A percentile compares a stretch with the other conserved stretches of the same genome.
Conservation (phyloP, 164 flowering plant genomes). For the Macadamia tetraphylla region DNA sequence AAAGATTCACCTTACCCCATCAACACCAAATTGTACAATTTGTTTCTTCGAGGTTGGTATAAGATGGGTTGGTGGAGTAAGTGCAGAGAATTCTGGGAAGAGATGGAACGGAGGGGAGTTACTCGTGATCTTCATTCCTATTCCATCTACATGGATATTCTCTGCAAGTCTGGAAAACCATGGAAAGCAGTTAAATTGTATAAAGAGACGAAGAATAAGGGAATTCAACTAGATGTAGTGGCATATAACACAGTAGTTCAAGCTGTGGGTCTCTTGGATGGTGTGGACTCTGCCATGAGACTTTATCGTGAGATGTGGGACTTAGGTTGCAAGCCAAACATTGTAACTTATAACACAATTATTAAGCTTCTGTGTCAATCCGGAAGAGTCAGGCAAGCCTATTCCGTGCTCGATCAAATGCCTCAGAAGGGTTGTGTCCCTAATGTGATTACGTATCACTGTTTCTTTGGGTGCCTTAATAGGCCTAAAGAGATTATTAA, state of each 20-base stretch:
- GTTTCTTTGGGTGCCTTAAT: constrained; percentile 54
- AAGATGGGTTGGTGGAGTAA: constrained; percentile 88
- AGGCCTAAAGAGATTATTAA: constrained; percentile 67
- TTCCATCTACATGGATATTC: constrained; percentile 89
- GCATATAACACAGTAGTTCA: constrained; percentile 73
- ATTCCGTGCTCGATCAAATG: constrained; percentile 52
- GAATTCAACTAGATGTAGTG: constrained; percentile 64
- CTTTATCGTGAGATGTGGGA: constrained; percentile 73
- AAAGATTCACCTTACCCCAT: constrained; percentile 5
- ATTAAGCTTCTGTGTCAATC: constrained; percentile 65
- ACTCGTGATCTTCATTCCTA: constrained; percentile 64
- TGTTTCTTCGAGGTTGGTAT: constrained; percentile 79
- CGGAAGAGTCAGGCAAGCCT: constrained; percentile 61
- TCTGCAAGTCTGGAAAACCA: constrained; percentile 70
- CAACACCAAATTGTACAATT: constrained; percentile 55
- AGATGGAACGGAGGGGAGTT: constrained; percentile 68
- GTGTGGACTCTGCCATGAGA: constrained; percentile 59
- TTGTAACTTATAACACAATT: constrained; percentile 64
- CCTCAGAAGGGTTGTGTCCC: constrained; percentile 50
- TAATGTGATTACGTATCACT: constrained; percentile 62
- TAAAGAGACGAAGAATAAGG: constrained; percentile 76
- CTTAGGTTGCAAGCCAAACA: constrained; percentile 56
- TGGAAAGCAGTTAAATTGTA: constrained; percentile 77
- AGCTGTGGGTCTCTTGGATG: constrained; percentile 63
- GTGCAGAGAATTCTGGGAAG: constrained; percentile 87